A percentile compares a stretch with the other conserved stretches of the same genome.
Evolutionary conservation across 306 rosid species (phyloP).

Genomic region (Rosa chinensis): DNA sequence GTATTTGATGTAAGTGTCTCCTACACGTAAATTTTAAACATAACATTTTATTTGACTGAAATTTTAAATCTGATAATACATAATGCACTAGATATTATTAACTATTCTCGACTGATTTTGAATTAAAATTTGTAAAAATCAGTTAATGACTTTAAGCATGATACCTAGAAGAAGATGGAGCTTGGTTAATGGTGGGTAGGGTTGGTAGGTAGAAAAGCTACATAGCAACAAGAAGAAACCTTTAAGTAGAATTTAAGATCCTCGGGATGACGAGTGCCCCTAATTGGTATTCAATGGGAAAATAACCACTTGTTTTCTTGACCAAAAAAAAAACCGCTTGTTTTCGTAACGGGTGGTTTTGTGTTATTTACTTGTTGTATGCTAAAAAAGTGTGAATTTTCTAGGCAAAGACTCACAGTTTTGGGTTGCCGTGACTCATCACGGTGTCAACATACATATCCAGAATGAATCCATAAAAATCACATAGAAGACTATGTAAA

Average conservation of each 20-base stretch:
- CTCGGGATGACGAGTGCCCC: constrained; percentile 3
- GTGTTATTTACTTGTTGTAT: background rate
- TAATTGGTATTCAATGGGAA: background rate
- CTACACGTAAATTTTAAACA: background rate
- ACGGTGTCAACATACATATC: background rate
- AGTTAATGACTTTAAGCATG: background rate
- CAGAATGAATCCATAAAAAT: background rate
- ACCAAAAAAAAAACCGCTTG: background rate
- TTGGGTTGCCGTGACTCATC: background rate
- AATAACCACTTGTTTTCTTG: background rate
- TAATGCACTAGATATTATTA: background rate
- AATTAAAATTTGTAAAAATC: background rate
- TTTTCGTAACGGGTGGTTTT: background rate
- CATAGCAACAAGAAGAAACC: constrained; percentile 28
- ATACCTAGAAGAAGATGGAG: background rate
- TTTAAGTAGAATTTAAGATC: constrained; percentile 30
- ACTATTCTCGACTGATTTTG: background rate
- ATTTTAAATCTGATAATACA: background rate
- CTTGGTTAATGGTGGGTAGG: constrained; percentile 10
- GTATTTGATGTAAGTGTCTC: background rate
- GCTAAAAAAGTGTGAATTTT: background rate
- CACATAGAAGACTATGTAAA: background rate
- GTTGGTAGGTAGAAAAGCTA: constrained; percentile 44
- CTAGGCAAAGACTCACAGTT: background rate
- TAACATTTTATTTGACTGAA: background rate